These are phyloP conservation scores for Saccharomycopsis vini DNA, from an alignment of 805 yeast genomes.

Conservation along the genomic window DNA sequence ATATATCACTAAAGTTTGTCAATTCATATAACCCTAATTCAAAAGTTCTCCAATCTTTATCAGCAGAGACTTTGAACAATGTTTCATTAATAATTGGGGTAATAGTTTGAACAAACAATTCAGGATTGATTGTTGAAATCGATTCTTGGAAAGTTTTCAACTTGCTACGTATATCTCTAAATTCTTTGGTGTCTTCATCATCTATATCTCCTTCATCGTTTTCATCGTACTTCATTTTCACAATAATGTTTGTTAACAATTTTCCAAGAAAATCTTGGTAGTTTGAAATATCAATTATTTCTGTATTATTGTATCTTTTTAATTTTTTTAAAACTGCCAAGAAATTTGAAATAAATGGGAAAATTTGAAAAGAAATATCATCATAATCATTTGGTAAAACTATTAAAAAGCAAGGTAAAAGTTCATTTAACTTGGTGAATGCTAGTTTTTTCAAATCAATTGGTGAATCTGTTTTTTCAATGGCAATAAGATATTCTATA, in stretches of 20 bases:
- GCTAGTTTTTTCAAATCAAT: constrained; percentile 28
- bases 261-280: constrained; percentile 47
- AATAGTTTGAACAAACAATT: constrained; percentile 50
- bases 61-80: constrained; percentile 24
- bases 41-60: constrained; percentile 62
- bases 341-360: constrained; percentile 71
- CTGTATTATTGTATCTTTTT: constrained; percentile 32
- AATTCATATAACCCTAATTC: constrained; percentile 86
- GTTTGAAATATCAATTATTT: constrained; percentile 26
- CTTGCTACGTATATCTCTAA: constrained; percentile 66
- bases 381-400: constrained; percentile 79
- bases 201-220: constrained; percentile 45
- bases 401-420: constrained; percentile 64
- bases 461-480: constrained; percentile 45
- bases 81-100: constrained; percentile 51
- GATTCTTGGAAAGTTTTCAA: constrained; percentile 79
- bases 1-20: constrained; percentile 66
- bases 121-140: constrained; percentile 52
- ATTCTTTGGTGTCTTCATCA: constrained; percentile 68
- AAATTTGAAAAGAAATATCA: constrained; percentile 76
- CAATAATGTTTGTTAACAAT: constrained; percentile 57
- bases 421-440: constrained; percentile 40
- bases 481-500: constrained; percentile 58
- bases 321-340: constrained; percentile 59
- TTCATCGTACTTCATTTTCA: constrained; percentile 76